Evolutionary conservation across 768 basidiomycete species (phyloP).

Genomic region (Russula dissimulans): DNA sequence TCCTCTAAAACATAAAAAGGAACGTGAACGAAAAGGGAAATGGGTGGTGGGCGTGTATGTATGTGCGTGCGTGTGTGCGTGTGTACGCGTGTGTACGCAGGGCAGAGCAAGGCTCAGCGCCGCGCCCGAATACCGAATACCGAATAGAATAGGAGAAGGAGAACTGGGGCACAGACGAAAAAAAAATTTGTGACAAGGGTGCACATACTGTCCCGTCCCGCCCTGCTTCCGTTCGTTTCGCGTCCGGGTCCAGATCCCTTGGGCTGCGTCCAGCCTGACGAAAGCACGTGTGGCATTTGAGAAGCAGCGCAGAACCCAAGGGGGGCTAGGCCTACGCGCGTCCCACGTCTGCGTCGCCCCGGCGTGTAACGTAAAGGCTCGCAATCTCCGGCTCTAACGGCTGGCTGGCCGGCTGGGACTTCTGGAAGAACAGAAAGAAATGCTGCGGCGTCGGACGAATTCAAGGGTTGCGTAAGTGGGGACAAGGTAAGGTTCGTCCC

Average conservation of each 20-base stretch:
- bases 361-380: conserved; percentile 3
- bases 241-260: background rate
- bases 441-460: background rate
- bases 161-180: background rate
- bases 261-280: too few relatives aligned
- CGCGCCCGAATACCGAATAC: too few relatives aligned
- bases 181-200: background rate
- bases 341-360: background rate
- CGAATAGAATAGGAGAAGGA: too few relatives aligned
- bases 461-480: background rate
- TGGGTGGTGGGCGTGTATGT: background rate
- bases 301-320: background rate
- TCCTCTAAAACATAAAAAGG: too few relatives aligned
- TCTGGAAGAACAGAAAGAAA: background rate
- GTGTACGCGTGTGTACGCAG: background rate
- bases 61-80: background rate
- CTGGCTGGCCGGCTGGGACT: background rate
- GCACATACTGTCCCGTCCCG: background rate
- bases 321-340: background rate
- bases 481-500: background rate
- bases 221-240: background rate
- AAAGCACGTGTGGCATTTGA: too few relatives aligned
- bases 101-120: too few relatives aligned
- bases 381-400: background rate
- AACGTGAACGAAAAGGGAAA: background rate